Conservation (phyloP, 1,284 basidiomycete species). For the Sporisorium sorghi region DNA sequence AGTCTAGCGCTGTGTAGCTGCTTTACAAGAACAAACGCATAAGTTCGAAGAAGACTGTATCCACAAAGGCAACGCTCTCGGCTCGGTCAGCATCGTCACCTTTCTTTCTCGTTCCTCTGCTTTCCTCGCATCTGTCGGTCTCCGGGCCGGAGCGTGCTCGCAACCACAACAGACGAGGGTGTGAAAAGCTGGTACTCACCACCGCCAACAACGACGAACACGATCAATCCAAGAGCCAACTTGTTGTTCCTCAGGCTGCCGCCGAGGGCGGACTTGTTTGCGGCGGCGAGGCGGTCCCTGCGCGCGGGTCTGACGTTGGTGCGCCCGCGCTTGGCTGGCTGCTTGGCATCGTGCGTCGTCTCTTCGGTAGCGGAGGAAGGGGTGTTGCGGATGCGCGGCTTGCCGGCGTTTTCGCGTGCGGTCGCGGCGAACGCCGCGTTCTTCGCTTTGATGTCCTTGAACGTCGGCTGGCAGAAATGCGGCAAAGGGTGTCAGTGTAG, state of each 20-base stretch:
- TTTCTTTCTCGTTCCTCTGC: too few species aligned
- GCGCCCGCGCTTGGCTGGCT: not conserved
- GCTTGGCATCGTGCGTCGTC: not conserved
- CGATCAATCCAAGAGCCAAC: conserved; percentile 29
- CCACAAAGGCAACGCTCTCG: too few species aligned
- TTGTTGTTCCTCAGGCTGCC: conserved; percentile 19
- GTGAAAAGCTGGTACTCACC: conserved; percentile 33
- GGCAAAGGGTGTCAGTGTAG: not conserved
- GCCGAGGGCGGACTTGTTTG: conserved; percentile 1
- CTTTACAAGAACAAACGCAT: conserved; percentile 46
- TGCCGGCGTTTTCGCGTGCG: conserved; percentile 39
- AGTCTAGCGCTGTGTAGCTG: too few species aligned
- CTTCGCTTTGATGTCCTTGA: conserved; percentile 38
- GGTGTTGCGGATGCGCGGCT: conserved; percentile 30
- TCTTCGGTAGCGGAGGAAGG: not conserved
- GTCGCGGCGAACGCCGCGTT: conserved; percentile 32
- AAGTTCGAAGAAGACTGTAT: conserved; percentile 52
- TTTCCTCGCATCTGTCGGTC: too few species aligned
- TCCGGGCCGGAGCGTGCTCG: too few species aligned
- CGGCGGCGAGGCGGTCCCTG: conserved; percentile 3
- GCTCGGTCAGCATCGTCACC: too few species aligned
- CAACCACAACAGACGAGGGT: too few species aligned
- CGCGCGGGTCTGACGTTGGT: conserved; percentile 34
- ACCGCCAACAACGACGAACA: conserved; percentile 52
- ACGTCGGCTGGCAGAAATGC: conserved; percentile 18